phyloP scores from a whole-genome alignment of 768 basidiomycete species.

The Lactarius vividus region DNA sequence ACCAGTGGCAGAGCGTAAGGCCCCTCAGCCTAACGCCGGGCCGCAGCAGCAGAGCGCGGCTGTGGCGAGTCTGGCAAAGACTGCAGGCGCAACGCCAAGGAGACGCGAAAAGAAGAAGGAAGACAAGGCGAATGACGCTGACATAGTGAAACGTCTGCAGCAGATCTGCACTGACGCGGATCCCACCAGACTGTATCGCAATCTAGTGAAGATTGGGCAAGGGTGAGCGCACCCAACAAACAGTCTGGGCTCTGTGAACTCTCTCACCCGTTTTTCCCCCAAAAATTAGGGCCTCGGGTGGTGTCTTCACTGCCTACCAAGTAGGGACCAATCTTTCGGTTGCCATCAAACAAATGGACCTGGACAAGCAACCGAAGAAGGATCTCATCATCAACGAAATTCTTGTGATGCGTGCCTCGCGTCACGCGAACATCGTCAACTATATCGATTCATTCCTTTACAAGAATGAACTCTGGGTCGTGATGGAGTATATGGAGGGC shows the following conservation, averaged over 20 bases:
- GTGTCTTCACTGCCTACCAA: constrained; percentile 98
- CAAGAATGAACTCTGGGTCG: constrained; percentile 98
- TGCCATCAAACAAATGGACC: constrained; percentile 99
- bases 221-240: constrained; percentile 60
- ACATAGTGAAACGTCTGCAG: constrained; percentile 87
- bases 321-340: constrained; percentile 92
- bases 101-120: constrained; percentile 82
- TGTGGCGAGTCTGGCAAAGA: constrained; percentile 62
- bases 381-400: constrained; percentile 99
- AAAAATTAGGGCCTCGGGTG: constrained; percentile 78
- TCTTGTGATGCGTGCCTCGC: constrained; percentile 94
- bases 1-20: constrained; percentile 35
- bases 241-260: neutral
- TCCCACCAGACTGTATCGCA: constrained; percentile 90
- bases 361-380: constrained; percentile 99
- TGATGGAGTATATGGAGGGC: constrained; percentile 99
- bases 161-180: constrained; percentile 98
- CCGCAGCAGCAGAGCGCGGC: constrained; percentile 61
- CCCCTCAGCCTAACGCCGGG: constrained; percentile 32
- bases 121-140: constrained; percentile 77
- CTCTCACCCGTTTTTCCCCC: constrained; percentile 7
- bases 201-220: constrained; percentile 95
- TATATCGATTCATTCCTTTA: constrained; percentile 98
- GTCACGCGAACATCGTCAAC: constrained; percentile 99
- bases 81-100: constrained; percentile 75